A percentile compares a stretch with the other conserved stretches of the same genome.
These are phyloP conservation scores for Candida koratica DNA, from an alignment of 805 yeast genomes.

Conservation along the genomic window DNA sequence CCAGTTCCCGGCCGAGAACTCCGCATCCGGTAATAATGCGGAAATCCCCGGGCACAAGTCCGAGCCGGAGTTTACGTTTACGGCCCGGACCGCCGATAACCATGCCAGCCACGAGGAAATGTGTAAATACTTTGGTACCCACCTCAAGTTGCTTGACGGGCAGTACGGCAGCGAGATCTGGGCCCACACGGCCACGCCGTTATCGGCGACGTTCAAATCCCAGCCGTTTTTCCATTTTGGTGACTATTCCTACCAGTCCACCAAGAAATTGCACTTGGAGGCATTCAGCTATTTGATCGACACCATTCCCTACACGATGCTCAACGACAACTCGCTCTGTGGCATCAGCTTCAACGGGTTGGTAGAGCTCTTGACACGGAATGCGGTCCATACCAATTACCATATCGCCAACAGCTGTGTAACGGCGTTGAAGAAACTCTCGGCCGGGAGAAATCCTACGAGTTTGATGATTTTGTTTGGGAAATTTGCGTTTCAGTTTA, in stretches of 20 bases:
- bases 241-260: conserved; percentile 31
- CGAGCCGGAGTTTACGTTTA: conserved; percentile 32
- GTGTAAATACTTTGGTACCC: conserved; percentile 49
- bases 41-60: conserved; percentile 13
- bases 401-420: conserved; percentile 63
- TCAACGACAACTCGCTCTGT: conserved; percentile 32
- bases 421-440: conserved; percentile 59
- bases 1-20: conserved; percentile 59
- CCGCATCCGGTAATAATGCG: too few relatives aligned
- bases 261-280: conserved; percentile 45
- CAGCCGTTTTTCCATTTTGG: conserved; percentile 41
- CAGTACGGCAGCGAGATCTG: conserved; percentile 44
- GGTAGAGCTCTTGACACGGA: conserved; percentile 73
- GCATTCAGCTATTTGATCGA: conserved; percentile 68
- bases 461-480: conserved; percentile 71
- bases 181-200: conserved; percentile 15
- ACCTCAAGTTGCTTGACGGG: conserved; percentile 58
- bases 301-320: conserved; percentile 62
- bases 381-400: conserved; percentile 63
- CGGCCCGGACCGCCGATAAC: conserved; percentile 44
- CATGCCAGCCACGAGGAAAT: conserved; percentile 66
- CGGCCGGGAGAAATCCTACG: conserved; percentile 65
- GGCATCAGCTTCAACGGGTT: conserved; percentile 56
- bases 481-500: conserved; percentile 72
- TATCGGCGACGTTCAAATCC: conserved; percentile 20